Base-by-base conservation (phyloP, 2,329 filamentous ascomycete genomes). In the Hypocrella siamensis region DNA sequence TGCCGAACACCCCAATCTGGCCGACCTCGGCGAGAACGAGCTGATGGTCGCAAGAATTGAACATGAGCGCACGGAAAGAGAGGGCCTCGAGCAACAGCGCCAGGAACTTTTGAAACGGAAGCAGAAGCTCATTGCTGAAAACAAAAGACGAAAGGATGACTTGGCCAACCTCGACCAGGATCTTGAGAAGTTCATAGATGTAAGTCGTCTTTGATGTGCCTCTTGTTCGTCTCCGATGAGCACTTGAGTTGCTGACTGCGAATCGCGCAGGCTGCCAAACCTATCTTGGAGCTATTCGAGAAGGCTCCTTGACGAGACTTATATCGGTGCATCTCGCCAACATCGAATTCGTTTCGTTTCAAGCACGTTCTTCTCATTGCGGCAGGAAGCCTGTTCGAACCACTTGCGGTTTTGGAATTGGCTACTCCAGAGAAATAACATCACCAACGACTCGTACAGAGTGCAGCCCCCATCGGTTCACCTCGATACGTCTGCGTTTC, bases 111-210 rank as follows among this genome's bases (percentile, higher is more conserved):
- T 85, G 28, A 84, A 69, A 48, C 58, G 66, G 32, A 75, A 74
- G 45, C 65, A 70, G 42, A 73, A 73, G 51, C 61, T 75, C 30
- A 73, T 71, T 31, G 61, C 67, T 2, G 70, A 75, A 51, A 94
- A 94, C 52, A 93, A 92, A 58, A 84, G 84, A 57, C 72, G 88
- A 42, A 93, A 93, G 52, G 86, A 94, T 34, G 85, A 96, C 46
- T 61, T 98, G 30, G 85, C 81, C 15, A 93, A 80, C 46, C 60
- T 98, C 38, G 90, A 98, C 46, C 79, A 81, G 47, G 84, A 93
- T 53, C 61, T 96, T 35, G 90, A 96, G 58, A 86, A 82, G 47
- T 93, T 93, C 49, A 88, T 93, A 46, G 84, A 92, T 54, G 81
- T 83, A 48, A 48, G 78, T 60, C 21, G 6, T 17, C 21, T 12